phyloP scores from a whole-genome alignment of 495 filamentous ascomycete genomes.

The Letharia lupina region DNA sequence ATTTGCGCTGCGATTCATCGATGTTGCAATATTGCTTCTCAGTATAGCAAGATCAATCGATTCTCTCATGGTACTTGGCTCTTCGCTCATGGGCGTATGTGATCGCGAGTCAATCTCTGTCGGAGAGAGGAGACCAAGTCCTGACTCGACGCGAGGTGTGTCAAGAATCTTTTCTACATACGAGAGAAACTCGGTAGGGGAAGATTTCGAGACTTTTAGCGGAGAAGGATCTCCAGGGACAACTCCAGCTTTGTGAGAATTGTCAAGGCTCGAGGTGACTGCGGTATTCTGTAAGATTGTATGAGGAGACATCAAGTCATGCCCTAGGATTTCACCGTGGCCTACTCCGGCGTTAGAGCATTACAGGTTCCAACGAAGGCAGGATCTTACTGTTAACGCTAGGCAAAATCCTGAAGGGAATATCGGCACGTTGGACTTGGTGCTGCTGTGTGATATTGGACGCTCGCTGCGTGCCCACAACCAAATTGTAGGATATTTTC shows the following conservation, averaged over 20 bases:
- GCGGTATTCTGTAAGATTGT: slow-evolving; percentile 84
- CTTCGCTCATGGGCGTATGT: slow-evolving; percentile 32
- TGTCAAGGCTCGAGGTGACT: slow-evolving; percentile 26
- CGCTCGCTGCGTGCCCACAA: slow-evolving; percentile 85
- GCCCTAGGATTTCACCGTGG: slow-evolving; percentile 59
- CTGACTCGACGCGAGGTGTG: slow-evolving; percentile 44
- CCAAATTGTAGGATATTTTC: slow-evolving; percentile 83
- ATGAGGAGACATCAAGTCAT: slow-evolving; percentile 91
- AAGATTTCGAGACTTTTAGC: slow-evolving; percentile 20
- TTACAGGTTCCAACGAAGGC: background rate
- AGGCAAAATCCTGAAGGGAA: slow-evolving; percentile 91
- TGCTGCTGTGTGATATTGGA: slow-evolving; percentile 69
- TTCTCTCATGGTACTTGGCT: slow-evolving; percentile 59
- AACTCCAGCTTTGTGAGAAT: slow-evolving; percentile 32
- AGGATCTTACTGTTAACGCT: slow-evolving; percentile 61
- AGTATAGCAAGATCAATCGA: slow-evolving; percentile 88
- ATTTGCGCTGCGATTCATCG: slow-evolving; percentile 61
- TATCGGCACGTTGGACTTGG: slow-evolving; percentile 76
- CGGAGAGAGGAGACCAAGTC: slow-evolving; percentile 60
- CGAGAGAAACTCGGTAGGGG: slow-evolving; percentile 55
- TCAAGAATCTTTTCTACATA: slow-evolving; percentile 78
- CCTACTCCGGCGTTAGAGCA: slow-evolving; percentile 35
- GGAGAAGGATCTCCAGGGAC: slow-evolving; percentile 24
- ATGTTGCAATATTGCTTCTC: slow-evolving; percentile 55
- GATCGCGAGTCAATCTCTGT: slow-evolving; percentile 48